Percentiles rank a stretch among this genome's conserved stretches.
phyloP scores from a whole-genome alignment of 164 flowering plant genomes.

The Nelumbo lutea region DNA sequence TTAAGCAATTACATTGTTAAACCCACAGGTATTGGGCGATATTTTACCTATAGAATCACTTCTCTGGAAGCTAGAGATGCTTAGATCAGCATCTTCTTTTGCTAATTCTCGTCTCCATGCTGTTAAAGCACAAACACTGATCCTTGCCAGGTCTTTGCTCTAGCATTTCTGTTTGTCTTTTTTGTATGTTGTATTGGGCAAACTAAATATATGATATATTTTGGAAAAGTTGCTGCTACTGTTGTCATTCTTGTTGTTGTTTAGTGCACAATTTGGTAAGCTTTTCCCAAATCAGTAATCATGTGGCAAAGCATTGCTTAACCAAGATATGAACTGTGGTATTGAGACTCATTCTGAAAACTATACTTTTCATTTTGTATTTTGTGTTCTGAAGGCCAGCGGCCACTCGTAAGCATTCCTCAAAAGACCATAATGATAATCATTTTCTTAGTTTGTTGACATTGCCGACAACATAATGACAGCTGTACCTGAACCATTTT shows the following conservation, averaged over 20 bases:
- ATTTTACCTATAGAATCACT: conserved; percentile 52
- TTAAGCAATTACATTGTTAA: conserved; percentile 12
- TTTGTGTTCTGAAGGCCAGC: no score
- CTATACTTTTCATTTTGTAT: no score
- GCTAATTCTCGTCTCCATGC: conserved; percentile 65
- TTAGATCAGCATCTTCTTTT: conserved; percentile 45
- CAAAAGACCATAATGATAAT: no score
- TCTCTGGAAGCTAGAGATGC: conserved; percentile 62
- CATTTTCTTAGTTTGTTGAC: no score
- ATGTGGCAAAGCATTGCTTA: no score
- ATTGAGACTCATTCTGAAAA: no score
- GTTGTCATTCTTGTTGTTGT: no score
- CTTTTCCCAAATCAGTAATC: not conserved
- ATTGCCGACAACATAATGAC: no score
- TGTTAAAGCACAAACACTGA: conserved; percentile 48
- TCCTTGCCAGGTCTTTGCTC: conserved; percentile 51
- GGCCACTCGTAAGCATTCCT: no score
- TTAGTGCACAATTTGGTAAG: not conserved
- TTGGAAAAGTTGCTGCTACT: not conserved
- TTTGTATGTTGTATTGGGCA: not conserved
- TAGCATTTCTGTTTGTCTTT: not conserved
- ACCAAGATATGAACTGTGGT: no score
- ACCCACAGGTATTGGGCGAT: conserved; percentile 45
- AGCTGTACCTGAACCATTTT: no score
- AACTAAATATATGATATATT: not conserved